Conservation (phyloP, 192 early-diverging fungal species). For the Chytriomyces sp. region DNA sequence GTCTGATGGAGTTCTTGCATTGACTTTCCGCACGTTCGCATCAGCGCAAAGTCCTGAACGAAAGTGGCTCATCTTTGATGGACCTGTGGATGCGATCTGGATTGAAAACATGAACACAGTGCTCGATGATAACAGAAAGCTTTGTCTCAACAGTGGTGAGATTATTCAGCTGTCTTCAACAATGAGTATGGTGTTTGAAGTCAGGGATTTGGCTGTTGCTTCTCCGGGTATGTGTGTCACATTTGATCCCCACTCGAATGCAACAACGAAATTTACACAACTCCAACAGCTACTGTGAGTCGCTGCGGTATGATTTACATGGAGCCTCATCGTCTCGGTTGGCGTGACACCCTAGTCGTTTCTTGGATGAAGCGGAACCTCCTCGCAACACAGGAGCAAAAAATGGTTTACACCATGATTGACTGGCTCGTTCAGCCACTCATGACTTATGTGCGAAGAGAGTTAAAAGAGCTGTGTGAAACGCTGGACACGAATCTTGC, state of each 20-base stretch:
- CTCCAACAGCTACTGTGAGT: conserved; percentile 59
- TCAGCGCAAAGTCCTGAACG: conserved; percentile 59
- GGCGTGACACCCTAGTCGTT: conserved; percentile 59
- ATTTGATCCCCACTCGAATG: background rate
- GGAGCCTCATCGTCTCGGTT: conserved; percentile 61
- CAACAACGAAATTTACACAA: background rate
- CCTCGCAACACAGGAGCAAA: conserved; percentile 46
- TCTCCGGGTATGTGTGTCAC: conserved; percentile 52
- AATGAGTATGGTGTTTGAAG: conserved; percentile 70
- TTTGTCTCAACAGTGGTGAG: conserved; percentile 66
- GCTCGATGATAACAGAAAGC: conserved; percentile 66
- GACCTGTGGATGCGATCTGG: conserved; percentile 70
- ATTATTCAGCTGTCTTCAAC: conserved; percentile 67
- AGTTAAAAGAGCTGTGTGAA: conserved; percentile 60
- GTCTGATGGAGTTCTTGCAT: conserved; percentile 65
- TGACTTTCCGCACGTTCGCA: conserved; percentile 63
- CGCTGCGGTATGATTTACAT: conserved; percentile 72
- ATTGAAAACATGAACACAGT: conserved; percentile 64
- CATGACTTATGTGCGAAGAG: conserved; percentile 52
- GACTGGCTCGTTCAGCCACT: conserved; percentile 60
- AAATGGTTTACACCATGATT: conserved; percentile 39
- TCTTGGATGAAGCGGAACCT: conserved; percentile 58
- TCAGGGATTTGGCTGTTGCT: conserved; percentile 63
- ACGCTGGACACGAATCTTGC: conserved; percentile 59
- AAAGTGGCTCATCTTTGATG: conserved; percentile 70